phyloP scores from a whole-genome alignment of 345 rosid genomes.

The Heritiera littoralis region DNA sequence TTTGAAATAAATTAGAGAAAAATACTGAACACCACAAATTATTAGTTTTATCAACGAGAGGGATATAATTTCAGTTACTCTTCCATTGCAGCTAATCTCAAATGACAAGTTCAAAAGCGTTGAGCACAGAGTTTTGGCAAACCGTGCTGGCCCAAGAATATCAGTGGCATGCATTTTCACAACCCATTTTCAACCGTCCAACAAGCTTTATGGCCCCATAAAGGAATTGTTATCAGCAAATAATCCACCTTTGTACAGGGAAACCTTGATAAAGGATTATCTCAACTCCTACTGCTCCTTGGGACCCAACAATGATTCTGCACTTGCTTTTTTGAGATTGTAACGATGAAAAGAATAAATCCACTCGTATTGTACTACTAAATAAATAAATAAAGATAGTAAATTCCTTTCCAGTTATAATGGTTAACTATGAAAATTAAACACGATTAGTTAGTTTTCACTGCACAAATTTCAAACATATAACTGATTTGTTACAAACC shows the following conservation, averaged over 20 bases:
- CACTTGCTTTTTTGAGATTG: constrained; percentile 17
- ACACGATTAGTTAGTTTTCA: too few species aligned
- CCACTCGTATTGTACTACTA: neutral
- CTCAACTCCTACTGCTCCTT: neutral
- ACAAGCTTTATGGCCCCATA: constrained; percentile 25
- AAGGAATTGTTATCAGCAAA: constrained; percentile 24
- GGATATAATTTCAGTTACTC: too few species aligned
- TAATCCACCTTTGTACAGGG: constrained; percentile 30
- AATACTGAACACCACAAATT: too few species aligned
- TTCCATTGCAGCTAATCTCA: constrained; percentile 17
- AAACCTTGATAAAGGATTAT: neutral
- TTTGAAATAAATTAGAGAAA: too few species aligned
- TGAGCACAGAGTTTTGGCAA: constrained; percentile 32
- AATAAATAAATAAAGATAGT: neutral
- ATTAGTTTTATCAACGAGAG: too few species aligned
- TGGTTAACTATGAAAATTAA: too few species aligned
- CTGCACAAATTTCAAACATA: too few species aligned
- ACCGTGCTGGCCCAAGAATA: constrained; percentile 27
- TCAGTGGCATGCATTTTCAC: constrained; percentile 31
- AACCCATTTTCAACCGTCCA: neutral
- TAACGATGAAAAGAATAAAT: neutral
- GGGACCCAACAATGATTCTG: neutral
- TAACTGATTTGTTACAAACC: too few species aligned
- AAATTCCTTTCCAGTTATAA: neutral
- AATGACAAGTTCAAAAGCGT: constrained; percentile 30